Percentiles rank a stretch among this genome's conserved stretches.
phyloP scores from a whole-genome alignment of 305 asterid genomes.

The Nicotiana rustica region DNA sequence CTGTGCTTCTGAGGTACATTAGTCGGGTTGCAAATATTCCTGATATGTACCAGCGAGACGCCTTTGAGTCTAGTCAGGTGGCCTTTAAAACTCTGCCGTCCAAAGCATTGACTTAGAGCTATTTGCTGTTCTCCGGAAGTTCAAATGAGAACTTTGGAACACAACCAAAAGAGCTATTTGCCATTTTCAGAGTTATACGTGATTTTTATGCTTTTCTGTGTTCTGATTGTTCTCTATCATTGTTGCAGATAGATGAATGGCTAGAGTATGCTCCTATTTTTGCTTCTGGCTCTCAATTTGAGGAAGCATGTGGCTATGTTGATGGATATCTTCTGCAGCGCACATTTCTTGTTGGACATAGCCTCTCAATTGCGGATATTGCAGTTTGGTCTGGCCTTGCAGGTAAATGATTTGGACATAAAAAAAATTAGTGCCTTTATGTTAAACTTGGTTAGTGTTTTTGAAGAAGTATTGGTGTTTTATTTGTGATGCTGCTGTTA shows the following conservation, averaged over 20 bases:
- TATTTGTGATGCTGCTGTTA: conserved; percentile 15
- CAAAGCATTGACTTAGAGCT: too few species aligned
- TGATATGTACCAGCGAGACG: conserved; percentile 58
- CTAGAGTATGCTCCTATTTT: conserved; percentile 70
- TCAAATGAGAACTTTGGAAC: too few species aligned
- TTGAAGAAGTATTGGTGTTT: background rate
- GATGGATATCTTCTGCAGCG: conserved; percentile 63
- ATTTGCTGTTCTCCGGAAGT: too few species aligned
- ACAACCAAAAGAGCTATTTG: background rate
- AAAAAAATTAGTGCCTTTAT: conserved; percentile 6
- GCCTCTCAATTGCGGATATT: conserved; percentile 78
- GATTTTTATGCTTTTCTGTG: background rate
- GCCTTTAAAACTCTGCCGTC: background rate
- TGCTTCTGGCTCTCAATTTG: conserved; percentile 81
- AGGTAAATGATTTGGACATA: conserved; percentile 46
- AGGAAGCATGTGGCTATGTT: conserved; percentile 78
- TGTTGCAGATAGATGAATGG: conserved; percentile 80
- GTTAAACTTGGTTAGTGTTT: background rate
- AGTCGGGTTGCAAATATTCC: conserved; percentile 64
- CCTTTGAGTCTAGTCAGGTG: conserved; percentile 68
- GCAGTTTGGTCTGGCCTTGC: conserved; percentile 88
- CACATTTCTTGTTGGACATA: conserved; percentile 70
- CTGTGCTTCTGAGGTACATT: conserved; percentile 64
- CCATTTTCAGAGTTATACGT: background rate
- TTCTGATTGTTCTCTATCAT: background rate